A percentile compares a stretch with the other conserved stretches of the same genome.
phyloP scores from a whole-genome alignment of 2,329 filamentous ascomycete species.

The Rachicladosporium sp. region DNA sequence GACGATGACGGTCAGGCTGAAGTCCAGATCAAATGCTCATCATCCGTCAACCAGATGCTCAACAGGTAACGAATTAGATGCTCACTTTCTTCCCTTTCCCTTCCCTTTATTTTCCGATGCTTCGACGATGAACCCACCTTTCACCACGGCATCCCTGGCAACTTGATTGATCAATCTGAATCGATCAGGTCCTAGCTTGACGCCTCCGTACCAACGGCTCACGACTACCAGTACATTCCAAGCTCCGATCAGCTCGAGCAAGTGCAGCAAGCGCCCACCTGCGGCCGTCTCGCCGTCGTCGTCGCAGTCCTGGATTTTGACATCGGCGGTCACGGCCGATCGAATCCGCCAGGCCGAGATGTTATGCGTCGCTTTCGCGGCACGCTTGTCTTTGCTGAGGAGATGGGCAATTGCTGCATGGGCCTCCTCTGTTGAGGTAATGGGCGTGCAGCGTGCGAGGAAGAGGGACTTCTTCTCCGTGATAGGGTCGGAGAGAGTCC shows the following conservation, averaged over 20 bases:
- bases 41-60: too few species aligned
- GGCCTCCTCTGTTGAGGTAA: constrained; percentile 59
- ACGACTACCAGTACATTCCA: constrained; percentile 92
- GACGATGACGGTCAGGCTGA: too few species aligned
- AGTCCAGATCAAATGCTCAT: too few species aligned
- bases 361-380: constrained; percentile 82
- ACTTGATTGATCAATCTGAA: constrained; percentile 84
- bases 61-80: too few species aligned
- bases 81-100: constrained; percentile 5
- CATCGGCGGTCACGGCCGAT: constrained; percentile 35
- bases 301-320: constrained; percentile 74
- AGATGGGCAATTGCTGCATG: constrained; percentile 60
- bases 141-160: constrained; percentile 72
- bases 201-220: constrained; percentile 87
- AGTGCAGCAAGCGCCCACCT: constrained; percentile 68
- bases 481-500: constrained; percentile 62
- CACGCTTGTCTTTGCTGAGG: constrained; percentile 68
- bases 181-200: constrained; percentile 75
- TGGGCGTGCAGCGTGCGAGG: constrained; percentile 60
- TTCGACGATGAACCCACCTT: constrained; percentile 42
- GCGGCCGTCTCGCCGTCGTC: constrained; percentile 94
- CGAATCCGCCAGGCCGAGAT: constrained; percentile 83
- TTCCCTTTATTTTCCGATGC: not conserved
- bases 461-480: constrained; percentile 82
- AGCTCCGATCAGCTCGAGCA: constrained; percentile 89